These are phyloP conservation scores for Prunus yedoensis DNA, from an alignment of 331 rosid species.

Conservation along the genomic window DNA sequence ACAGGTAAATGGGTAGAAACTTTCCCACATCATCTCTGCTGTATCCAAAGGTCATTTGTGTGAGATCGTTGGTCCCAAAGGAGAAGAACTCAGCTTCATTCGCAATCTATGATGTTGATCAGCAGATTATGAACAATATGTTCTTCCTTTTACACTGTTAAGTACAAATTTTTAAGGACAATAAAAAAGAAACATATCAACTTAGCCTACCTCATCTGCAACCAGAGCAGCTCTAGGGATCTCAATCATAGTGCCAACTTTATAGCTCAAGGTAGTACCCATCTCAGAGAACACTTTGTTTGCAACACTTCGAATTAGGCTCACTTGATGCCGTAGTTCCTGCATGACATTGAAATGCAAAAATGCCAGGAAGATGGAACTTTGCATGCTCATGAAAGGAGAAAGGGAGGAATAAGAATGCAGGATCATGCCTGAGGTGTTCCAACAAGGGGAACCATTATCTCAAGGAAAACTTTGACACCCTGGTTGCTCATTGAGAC, in stretches of 20 bases:
- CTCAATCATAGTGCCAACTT: slow-evolving; percentile 98
- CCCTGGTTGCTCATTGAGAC: slow-evolving; percentile 68
- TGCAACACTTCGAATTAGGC: slow-evolving; percentile 60
- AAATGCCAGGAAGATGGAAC: not conserved
- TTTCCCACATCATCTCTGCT: slow-evolving; percentile 97
- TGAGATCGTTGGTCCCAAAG: slow-evolving; percentile 97
- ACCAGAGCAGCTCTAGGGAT: slow-evolving; percentile 92
- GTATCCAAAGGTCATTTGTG: slow-evolving; percentile 99
- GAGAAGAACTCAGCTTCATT: slow-evolving; percentile 97
- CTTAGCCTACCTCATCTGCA: slow-evolving; percentile 78
- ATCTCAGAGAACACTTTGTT: slow-evolving; percentile 80
- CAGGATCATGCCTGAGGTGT: slow-evolving; percentile 72
- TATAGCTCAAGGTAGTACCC: slow-evolving; percentile 69
- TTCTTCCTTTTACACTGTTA: not conserved
- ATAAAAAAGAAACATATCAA: not conserved
- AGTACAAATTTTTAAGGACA: too few species aligned
- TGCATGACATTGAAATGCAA: slow-evolving; percentile 30
- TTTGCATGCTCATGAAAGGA: not conserved
- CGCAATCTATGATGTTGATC: slow-evolving; percentile 57
- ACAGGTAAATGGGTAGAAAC: slow-evolving; percentile 74
- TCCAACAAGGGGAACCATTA: slow-evolving; percentile 98
- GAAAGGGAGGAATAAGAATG: not conserved
- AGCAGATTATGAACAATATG: not conserved
- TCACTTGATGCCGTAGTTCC: slow-evolving; percentile 85
- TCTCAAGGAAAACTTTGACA: slow-evolving; percentile 74